A percentile compares a stretch with the other conserved stretches of the same genome.
Evolutionary conservation across 371 early-diverging fungal genomes (phyloP).

Genomic region (Actinomortierella wolfii): DNA sequence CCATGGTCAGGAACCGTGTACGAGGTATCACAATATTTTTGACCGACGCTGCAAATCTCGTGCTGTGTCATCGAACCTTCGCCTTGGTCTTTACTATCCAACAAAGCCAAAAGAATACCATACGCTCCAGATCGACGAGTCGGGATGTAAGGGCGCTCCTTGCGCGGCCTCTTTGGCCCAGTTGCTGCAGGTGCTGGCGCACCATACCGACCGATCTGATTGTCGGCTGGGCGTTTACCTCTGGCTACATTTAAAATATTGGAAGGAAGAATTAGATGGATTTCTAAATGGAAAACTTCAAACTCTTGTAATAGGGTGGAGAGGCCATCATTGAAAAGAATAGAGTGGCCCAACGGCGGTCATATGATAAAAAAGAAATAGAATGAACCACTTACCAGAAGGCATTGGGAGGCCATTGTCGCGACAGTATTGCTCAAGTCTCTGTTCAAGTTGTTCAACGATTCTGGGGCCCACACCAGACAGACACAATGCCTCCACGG

Average conservation of each 20-base stretch:
- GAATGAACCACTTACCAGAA: constrained; percentile 23
- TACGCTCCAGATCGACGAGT: constrained; percentile 82
- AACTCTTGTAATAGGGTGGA: too few species aligned
- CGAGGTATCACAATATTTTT: constrained; percentile 68
- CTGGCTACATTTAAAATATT: not conserved
- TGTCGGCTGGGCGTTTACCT: not conserved
- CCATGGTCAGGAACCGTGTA: constrained; percentile 64
- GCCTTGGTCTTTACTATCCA: constrained; percentile 47
- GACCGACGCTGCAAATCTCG: constrained; percentile 65
- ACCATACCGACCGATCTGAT: not conserved
- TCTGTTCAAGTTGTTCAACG: constrained; percentile 61
- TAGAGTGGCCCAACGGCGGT: not conserved
- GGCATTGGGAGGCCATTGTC: constrained; percentile 60
- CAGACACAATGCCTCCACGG: constrained; percentile 57
- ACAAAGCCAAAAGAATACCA: constrained; percentile 81
- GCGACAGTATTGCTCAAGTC: constrained; percentile 56
- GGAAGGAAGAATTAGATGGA: too few species aligned
- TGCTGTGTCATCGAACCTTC: constrained; percentile 51
- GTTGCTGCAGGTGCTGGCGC: not conserved
- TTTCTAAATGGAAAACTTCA: not conserved
- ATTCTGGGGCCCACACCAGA: constrained; percentile 69
- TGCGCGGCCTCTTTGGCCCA: constrained; percentile 1
- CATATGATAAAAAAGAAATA: not conserved
- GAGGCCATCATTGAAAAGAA: too few species aligned
- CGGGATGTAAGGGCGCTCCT: constrained; percentile 71